Evolutionary conservation across 495 filamentous ascomycete genomes (phyloP), one percentile per base, ranked within the genome.

Genomic region (Apodospora peruviana): DNA sequence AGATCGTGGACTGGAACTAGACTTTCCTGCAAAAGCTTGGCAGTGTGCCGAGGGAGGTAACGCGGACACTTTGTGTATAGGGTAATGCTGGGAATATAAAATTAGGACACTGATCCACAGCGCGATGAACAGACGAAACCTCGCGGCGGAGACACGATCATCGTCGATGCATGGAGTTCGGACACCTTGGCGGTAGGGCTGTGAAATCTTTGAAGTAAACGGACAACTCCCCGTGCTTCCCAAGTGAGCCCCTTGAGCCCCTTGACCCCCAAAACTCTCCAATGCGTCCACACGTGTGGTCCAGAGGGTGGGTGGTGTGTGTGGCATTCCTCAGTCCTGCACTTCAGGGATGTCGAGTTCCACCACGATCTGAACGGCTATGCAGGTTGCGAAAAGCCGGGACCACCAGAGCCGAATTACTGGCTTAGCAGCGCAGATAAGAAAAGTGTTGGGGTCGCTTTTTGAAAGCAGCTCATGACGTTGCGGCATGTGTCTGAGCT

Each of bases 261-360:
- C n/a, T n/a, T n/a, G n/a, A n/a, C n/a, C n/a, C n/a, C n/a, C n/a
- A n/a, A n/a, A n/a, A n/a, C n/a, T n/a, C n/a, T n/a, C n/a, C n/a
- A n/a, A n/a, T n/a, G n/a, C n/a, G n/a, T n/a, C n/a, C n/a, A n/a
- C n/a, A n/a, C n/a, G n/a, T n/a, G n/a, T n/a, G n/a, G n/a, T n/a
- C n/a, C n/a, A n/a, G n/a, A n/a, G n/a, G n/a, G n/a, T n/a, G n/a
- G n/a, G n/a, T n/a, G n/a, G n/a, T n/a, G n/a, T n/a, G 58, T 61
- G 59, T 57, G 59, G 52, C 47, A 62, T 59, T 62, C 52, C 56
- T 59, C 51, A 14, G 17, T 51, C 29, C 18, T 29, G 16, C 24
- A 21, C 17, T 50, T 40, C 59, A 59, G 52, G 58, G 55, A 43
- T 49, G 36, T n/a, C 9, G 27, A 34, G 50, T 41, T 21, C 10